Conservation (phyloP, 768 basidiomycete species). For the Baorangia bicolor region DNA sequence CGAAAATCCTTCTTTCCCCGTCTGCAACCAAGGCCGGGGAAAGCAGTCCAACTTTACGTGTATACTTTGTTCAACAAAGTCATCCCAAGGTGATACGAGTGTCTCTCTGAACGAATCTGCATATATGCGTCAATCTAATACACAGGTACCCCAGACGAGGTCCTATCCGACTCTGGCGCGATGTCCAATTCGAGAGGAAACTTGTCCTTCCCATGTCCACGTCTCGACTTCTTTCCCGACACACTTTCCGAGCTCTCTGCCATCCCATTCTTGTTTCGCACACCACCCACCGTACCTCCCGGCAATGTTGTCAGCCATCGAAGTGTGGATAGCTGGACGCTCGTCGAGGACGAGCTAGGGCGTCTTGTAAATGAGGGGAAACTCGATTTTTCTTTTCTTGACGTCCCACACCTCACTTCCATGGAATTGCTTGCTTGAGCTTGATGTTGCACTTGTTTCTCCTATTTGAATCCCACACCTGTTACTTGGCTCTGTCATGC, state of each 20-base stretch:
- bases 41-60: constrained; percentile 16
- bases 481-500: not conserved
- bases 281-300: constrained; percentile 12
- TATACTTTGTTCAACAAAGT: constrained; percentile 17
- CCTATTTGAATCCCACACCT: constrained; percentile 1
- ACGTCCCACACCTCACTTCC: constrained; percentile 12
- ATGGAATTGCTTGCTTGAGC: constrained; percentile 15
- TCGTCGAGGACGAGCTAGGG: constrained; percentile 21
- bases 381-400: constrained; percentile 31
- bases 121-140: constrained; percentile 25
- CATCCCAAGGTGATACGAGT: constrained; percentile 21
- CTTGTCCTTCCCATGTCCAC: not conserved
- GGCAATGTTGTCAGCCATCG: not conserved
- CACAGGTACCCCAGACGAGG: constrained; percentile 8
- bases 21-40: constrained; percentile 22
- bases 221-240: constrained; percentile 14
- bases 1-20: not conserved
- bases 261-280: constrained; percentile 30
- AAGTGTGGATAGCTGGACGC: constrained; percentile 10
- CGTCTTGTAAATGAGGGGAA: constrained; percentile 19
- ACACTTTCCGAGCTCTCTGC: constrained; percentile 29
- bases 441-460: not conserved
- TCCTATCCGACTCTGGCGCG: not conserved
- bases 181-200: not conserved
- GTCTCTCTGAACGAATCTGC: not conserved